Evolutionary conservation across 2,329 filamentous ascomycete species (phyloP), one percentile per base, ranked within the genome.

Genomic region (Endocalyx cinctus): DNA sequence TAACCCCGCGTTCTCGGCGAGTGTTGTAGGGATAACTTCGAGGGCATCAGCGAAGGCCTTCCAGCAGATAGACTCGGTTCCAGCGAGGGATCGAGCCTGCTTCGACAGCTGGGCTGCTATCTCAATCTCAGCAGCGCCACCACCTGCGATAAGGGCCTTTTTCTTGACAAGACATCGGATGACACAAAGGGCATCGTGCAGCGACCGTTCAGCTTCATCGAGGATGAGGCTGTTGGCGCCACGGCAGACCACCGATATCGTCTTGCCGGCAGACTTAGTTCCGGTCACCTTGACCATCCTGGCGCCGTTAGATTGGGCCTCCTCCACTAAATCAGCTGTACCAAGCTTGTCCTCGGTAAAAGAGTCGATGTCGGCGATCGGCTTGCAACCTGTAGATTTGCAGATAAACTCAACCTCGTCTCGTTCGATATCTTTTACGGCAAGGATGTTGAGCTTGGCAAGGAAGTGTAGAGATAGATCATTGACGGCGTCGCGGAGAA

Each of bases 361-460:
- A 10, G 89, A 95, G 64, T 98, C 92, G 54, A 98, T 85, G 58
- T 98, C 94, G 51, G 92, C 92, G 55, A 98, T 92, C 31, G 92
- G 92, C 70, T 98, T 98, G 79, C 92, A 98, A 53, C 92, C 92
- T 22, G 90, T 94, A 42, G 86, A 94, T 70, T 97, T 98, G 85
- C 90, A 97, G 63, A 98, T 86, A 65, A 98, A 98, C 64, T 98
- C 92, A 39, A 98, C 88, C 67, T 98, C 92, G 55, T 98, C 92
- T 43, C 92, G 83, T 72, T 98, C 92, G 52, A 98, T 94, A 48
- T 98, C 92, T 73, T 97, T 98, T 64, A 98, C 77, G 28, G 85
- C 86, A 45, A 97, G 73, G 50, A 98, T 98, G 65, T 90, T 90
- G 44, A 97, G 82, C 64, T 96, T 95, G 54, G 92, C 87, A 45